phyloP scores from a whole-genome alignment of 1,284 basidiomycete genomes.

The Boletellus deceptivus region DNA sequence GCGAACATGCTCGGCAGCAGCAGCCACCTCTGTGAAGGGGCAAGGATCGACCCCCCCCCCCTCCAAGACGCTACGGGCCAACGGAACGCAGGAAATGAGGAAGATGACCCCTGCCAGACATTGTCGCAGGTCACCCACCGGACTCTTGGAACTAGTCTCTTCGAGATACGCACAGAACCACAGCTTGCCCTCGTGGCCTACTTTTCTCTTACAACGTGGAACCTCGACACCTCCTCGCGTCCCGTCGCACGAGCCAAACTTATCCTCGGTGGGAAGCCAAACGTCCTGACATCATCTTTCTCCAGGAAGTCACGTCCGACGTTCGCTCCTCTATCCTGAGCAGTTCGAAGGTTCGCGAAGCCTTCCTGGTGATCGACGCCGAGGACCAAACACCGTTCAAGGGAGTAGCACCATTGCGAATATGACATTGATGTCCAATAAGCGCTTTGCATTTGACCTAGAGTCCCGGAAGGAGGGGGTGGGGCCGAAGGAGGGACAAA shows the following conservation, averaged over 20 bases:
- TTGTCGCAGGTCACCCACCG: no score
- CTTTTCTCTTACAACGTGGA: neutral
- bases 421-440: constrained; percentile 39
- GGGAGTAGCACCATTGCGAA: constrained; percentile 34
- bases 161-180: neutral
- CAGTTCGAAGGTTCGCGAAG: neutral
- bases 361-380: constrained; percentile 1
- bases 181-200: neutral
- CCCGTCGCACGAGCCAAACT: neutral
- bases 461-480: neutral
- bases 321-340: neutral
- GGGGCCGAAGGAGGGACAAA: neutral
- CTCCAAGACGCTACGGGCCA: no score
- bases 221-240: neutral
- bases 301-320: neutral
- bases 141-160: no score
- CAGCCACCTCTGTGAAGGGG: no score
- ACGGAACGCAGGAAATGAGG: no score
- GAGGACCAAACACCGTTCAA: constrained; percentile 34
- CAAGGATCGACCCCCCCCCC: no score
- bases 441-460: constrained; percentile 28
- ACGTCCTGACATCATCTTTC: neutral
- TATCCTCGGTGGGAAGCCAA: neutral
- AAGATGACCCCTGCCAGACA: no score
- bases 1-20: no score